Evolutionary conservation across 805 yeast genomes (phyloP), one percentile per base, ranked within the genome.

Genomic region (Saccharomycopsis fibuligera): DNA sequence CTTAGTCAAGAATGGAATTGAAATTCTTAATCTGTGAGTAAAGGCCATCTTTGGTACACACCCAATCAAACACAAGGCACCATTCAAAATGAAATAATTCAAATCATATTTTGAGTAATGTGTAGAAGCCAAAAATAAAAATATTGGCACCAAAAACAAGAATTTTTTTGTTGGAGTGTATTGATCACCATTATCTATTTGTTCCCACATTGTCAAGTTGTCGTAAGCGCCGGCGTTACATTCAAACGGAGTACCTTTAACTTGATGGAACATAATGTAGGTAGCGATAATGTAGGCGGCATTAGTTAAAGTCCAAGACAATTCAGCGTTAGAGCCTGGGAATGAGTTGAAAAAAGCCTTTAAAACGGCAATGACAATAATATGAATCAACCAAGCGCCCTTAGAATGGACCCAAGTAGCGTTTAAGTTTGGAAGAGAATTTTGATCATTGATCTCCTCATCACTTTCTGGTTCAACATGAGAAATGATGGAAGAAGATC

Each of bases 131-230:
- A 91, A 72, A 59, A 91, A 91, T 60, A 93, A 72, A 5, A 79
- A 81, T 55, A 93, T 86, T 24, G 99, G 99, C n/a, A 93, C 96
- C 44, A 86, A 81, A 69, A 91, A 77, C 56, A 91, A 71, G 62
- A 89, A 91, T 67, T 91, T 91, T 72, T 93, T 90, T 35, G 96
- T 82, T 10, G 99, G 99, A 0, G 99, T 93, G 64, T 90, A 91
- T 65, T 89, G 95, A 62, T 89, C 97, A 51, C 98, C 99, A 60
- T 90, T 81, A 64, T 86, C 95, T 35, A 72, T 53, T 67, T 91
- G 99, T 67, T 91, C 99, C 99, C 99, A 91, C 97, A 91, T 88
- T 21, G 96, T 93, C 57, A 91, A 73, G 60, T 87, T 83, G 63
- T 91, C 99, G 66, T 85, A 93, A 0, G 97, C 98, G 38, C 99